These are phyloP conservation scores for Staphylotrichum tortipilum DNA, from an alignment of 495 filamentous ascomycete species.

Conservation along the genomic window DNA sequence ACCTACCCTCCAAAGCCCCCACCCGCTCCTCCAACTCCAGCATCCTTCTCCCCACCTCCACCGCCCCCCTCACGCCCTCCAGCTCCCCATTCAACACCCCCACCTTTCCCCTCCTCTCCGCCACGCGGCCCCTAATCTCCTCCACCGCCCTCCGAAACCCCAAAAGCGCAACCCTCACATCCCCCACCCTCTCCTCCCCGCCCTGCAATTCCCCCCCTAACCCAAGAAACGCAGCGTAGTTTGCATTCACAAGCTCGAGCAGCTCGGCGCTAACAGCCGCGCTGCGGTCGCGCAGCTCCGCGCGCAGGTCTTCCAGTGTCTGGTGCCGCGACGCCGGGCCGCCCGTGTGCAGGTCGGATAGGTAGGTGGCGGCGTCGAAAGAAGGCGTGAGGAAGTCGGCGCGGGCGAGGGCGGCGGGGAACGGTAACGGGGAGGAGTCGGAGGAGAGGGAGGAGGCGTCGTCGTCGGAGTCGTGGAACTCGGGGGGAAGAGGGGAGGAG, in stretches of 20 bases:
- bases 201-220: conserved; percentile 74
- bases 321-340: conserved; percentile 57
- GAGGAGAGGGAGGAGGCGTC: conserved; percentile 47
- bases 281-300: conserved; percentile 70
- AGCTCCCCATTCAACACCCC: conserved; percentile 35
- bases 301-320: conserved; percentile 85
- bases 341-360: conserved; percentile 56
- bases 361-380: conserved; percentile 76
- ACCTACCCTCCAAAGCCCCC: conserved; percentile 61
- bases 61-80: conserved; percentile 27
- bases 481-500: conserved; percentile 20
- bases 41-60: conserved; percentile 54
- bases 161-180: conserved; percentile 77
- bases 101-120: conserved; percentile 38
- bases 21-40: conserved; percentile 63
- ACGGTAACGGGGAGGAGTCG: conserved; percentile 65
- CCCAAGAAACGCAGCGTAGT: conserved; percentile 83
- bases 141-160: conserved; percentile 73
- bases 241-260: conserved; percentile 84
- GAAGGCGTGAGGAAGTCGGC: conserved; percentile 65
- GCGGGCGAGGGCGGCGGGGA: conserved; percentile 72
- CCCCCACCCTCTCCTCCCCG: conserved; percentile 86
- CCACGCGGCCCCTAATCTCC: conserved; percentile 42
- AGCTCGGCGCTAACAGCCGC: conserved; percentile 72
- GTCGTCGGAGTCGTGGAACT: conserved; percentile 36